These are phyloP conservation scores for Voacanga thouarsii DNA, from an alignment of 257 asterid genomes.

Conservation along the genomic window DNA sequence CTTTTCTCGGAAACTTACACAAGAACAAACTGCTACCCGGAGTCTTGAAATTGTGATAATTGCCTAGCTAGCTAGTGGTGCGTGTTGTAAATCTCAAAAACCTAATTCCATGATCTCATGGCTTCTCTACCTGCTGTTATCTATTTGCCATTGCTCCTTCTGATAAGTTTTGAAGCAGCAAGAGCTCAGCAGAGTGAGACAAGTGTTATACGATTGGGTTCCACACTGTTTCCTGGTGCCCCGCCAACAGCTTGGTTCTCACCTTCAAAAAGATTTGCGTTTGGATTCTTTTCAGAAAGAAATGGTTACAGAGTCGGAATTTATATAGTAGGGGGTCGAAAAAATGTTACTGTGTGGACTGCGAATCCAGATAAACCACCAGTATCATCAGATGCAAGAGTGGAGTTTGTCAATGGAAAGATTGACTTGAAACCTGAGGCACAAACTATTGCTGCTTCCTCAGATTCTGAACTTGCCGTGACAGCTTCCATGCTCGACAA, in stretches of 20 bases:
- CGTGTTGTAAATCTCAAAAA: not conserved
- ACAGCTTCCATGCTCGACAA: constrained; percentile 23
- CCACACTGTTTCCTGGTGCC: constrained; percentile 13
- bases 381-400: constrained; percentile 6
- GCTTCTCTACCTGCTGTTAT: constrained; percentile 13
- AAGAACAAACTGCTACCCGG: not conserved
- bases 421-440: constrained; percentile 12
- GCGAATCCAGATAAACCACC: constrained; percentile 18
- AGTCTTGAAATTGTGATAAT: too few species aligned
- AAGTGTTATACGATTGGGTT: constrained; percentile 2
- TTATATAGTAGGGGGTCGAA: constrained; percentile 17
- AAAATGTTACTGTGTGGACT: constrained; percentile 25
- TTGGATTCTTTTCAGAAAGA: constrained; percentile 23
- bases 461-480: not conserved
- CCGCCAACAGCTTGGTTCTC: constrained; percentile 22
- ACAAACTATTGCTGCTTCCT: not conserved
- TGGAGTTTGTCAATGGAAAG: constrained; percentile 19
- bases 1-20: too few species aligned
- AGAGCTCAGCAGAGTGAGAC: constrained; percentile 13
- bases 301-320: constrained; percentile 28
- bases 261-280: constrained; percentile 20
- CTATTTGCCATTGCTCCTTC: constrained; percentile 2
- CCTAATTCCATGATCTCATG: constrained; percentile 1
- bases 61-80: too few species aligned
- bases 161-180: not conserved